Conservation (phyloP, 345 rosid genomes). For the Sonneratia alba region DNA sequence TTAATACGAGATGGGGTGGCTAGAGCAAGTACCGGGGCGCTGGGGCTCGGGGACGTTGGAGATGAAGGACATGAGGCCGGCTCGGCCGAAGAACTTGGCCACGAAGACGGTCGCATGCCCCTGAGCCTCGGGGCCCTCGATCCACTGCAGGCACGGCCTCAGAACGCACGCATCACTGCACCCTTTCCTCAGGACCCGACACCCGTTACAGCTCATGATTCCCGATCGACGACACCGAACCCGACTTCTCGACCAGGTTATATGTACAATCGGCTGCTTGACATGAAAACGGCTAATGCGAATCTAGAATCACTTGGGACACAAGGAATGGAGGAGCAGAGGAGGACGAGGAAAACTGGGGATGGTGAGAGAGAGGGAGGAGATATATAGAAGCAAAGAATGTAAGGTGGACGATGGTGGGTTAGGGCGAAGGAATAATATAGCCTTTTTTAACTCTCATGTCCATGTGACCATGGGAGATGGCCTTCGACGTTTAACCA, state of each 20-base stretch:
- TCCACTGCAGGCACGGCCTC: conserved; percentile 88
- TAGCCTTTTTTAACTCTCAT: not conserved
- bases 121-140: conserved; percentile 79
- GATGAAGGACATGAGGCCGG: conserved; percentile 95
- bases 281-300: not conserved
- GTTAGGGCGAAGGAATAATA: not conserved
- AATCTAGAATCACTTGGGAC: conserved; percentile 10
- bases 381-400: conserved; percentile 16
- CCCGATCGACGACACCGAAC: not conserved
- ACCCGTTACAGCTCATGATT: conserved; percentile 93
- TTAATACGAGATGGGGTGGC: not conserved
- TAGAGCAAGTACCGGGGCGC: conserved; percentile 58
- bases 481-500: not conserved
- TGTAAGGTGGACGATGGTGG: not conserved
- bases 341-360: not conserved
- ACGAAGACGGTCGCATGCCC: conserved; percentile 99
- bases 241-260: not conserved
- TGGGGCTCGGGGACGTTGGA: conserved; percentile 83
- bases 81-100: conserved; percentile 96
- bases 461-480: not conserved
- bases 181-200: conserved; percentile 90
- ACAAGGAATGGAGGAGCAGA: conserved; percentile 3
- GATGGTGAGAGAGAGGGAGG: not conserved
- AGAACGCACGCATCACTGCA: conserved; percentile 88
- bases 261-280: conserved; percentile 2